Percentiles rank a stretch among this genome's conserved stretches.
phyloP scores from a whole-genome alignment of 2,329 filamentous ascomycete species.

The Alternaria alternata region DNA sequence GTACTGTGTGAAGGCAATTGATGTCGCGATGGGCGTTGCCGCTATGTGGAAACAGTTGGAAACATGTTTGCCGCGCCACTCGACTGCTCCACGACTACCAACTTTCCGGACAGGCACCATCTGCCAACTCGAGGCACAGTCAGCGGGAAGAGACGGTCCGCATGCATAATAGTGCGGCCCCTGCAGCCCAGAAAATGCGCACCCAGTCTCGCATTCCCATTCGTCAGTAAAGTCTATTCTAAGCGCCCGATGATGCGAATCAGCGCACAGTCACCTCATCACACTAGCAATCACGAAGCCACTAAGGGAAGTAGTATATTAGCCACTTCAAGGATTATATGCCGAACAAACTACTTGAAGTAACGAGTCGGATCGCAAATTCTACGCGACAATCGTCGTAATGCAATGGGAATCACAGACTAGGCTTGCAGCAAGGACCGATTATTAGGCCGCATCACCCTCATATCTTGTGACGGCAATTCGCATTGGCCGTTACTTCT shows the following conservation, averaged over 20 bases:
- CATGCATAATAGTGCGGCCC: constrained; percentile 29
- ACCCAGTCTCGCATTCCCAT: constrained; percentile 9
- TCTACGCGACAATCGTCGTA: constrained; percentile 19
- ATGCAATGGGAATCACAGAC: constrained; percentile 23
- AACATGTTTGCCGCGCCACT: constrained; percentile 25
- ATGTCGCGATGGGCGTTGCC: not conserved
- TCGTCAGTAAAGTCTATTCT: constrained; percentile 18
- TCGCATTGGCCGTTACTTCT: constrained; percentile 19
- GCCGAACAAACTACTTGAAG: not conserved
- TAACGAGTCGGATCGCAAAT: constrained; percentile 16
- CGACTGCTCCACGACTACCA: constrained; percentile 12
- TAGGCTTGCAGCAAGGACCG: constrained; percentile 14
- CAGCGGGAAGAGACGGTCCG: constrained; percentile 32
- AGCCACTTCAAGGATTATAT: not conserved
- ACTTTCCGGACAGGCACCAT: constrained; percentile 9
- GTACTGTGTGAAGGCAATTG: not conserved
- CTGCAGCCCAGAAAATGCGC: constrained; percentile 20
- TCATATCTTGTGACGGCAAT: constrained; percentile 14
- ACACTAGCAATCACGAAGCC: constrained; percentile 15
- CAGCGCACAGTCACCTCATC: constrained; percentile 19
- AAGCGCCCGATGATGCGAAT: constrained; percentile 25
- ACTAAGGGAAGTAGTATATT: not conserved
- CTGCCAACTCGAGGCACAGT: constrained; percentile 33
- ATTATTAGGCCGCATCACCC: constrained; percentile 21
- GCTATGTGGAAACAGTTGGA: constrained; percentile 5